phyloP scores from a whole-genome alignment of 192 early-diverging fungal species.

The Backusella luteola region DNA sequence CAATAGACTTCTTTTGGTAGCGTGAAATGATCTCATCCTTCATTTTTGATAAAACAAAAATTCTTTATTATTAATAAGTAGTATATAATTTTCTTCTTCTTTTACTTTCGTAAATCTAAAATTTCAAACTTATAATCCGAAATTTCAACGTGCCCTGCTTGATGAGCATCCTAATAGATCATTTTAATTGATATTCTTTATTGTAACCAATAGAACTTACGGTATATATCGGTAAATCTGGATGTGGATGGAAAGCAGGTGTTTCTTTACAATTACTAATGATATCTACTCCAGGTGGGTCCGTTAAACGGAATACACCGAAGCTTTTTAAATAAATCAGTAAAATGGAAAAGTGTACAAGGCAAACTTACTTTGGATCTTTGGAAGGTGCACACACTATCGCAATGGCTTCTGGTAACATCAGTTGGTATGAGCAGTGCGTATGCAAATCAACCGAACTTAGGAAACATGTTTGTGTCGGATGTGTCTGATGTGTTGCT shows the following conservation, averaged over 20 bases:
- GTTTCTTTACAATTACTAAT: conserved; percentile 71
- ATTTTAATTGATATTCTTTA: neutral
- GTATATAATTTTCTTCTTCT: neutral
- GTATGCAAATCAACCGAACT: conserved; percentile 92
- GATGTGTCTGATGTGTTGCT: conserved; percentile 61
- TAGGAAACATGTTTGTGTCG: conserved; percentile 94
- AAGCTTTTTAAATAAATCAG: conserved; percentile 38
- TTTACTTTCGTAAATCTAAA: conserved; percentile 24
- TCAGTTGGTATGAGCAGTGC: conserved; percentile 86
- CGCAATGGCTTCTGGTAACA: conserved; percentile 90
- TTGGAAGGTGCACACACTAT: conserved; percentile 83
- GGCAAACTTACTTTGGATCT: conserved; percentile 51
- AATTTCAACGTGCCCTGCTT: conserved; percentile 24
- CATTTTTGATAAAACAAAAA: too few relatives aligned
- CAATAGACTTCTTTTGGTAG: too few relatives aligned
- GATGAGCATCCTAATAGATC: conserved; percentile 24
- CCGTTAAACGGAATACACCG: conserved; percentile 86
- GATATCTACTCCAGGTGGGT: conserved; percentile 78
- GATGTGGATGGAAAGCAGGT: conserved; percentile 81
- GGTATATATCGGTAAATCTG: conserved; percentile 54
- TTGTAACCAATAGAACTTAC: conserved; percentile 23
- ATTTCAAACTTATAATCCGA: conserved; percentile 16
- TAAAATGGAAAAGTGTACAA: neutral
- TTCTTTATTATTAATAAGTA: neutral
- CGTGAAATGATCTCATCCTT: too few relatives aligned